A percentile compares a stretch with the other conserved stretches of the same genome.
Evolutionary conservation across 768 basidiomycete species (phyloP).

Genomic region (Xanthoconium purpureum): DNA sequence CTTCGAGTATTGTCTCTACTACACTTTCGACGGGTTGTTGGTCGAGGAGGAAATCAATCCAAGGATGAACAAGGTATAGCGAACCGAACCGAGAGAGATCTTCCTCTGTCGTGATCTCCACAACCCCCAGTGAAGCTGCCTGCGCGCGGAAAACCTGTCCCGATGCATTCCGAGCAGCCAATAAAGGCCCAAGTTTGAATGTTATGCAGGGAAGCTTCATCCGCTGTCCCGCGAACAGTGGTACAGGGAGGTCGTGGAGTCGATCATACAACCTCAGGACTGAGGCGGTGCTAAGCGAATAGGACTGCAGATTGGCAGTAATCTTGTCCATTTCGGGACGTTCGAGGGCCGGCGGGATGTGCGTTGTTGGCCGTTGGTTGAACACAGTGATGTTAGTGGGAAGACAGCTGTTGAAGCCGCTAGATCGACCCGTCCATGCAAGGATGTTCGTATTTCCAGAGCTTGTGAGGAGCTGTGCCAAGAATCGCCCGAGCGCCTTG

Average conservation of each 20-base stretch:
- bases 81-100: not conserved
- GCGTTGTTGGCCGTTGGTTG: not conserved
- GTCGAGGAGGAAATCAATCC: not conserved
- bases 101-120: not conserved
- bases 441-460: not conserved
- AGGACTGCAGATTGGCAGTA: not conserved
- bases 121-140: not conserved
- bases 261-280: not conserved
- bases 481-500: not conserved
- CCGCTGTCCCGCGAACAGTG: not conserved
- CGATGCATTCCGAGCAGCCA: not conserved
- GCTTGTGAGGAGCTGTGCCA: not conserved
- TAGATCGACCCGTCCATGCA: not conserved
- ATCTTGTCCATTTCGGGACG: not conserved
- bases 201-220: not conserved
- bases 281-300: not conserved
- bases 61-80: not conserved
- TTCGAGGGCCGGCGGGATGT: not conserved
- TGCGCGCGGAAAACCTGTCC: not conserved
- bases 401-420: not conserved
- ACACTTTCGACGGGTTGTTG: not conserved
- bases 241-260: not conserved
- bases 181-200: not conserved
- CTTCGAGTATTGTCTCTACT: not conserved
- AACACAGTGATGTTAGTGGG: too few species aligned